Base-by-base conservation (phyloP, 345 rosid genomes). In the Ricinus communis region DNA sequence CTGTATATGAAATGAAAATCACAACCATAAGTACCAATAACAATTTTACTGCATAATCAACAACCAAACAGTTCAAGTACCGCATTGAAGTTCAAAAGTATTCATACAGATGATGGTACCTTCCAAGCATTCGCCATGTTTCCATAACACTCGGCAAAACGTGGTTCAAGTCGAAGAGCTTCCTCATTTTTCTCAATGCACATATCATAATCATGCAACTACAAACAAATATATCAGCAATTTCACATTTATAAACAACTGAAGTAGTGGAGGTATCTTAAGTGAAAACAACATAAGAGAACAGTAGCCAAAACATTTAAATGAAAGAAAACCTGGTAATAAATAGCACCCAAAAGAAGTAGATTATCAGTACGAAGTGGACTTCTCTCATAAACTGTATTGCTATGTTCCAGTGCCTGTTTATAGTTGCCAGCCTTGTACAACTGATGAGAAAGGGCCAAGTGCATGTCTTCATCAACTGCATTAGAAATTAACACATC, bases 61-160 rank as follows among this genome's bases (percentile, higher is more conserved):
- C 27, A 53, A 19, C 40, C 16, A 68, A 25, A 51, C 9, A 13
- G 27, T 62, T 59, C 19, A 68, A 22, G 22, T 13, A 65, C 46
- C 4, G 47, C 62, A 60, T 70, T 18, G 49, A 10, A 19, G 13
- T 22, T 58, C 18, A 47, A 58, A 68, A 49, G 50, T 19, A 51
- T 60, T 38, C 15, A 47, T 0, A 47, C 33, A 58, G 43, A 59
- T 19, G 46, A 30, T 11, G 53, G 56, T 81, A 87, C 99, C 98
- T 96, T 96, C 97, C 96, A 91, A 31, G 99, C 99, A 75, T 96
- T 96, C 69, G 99, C 99, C 97, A 91, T 90, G 81, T 96, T 96
- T 54, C 99, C 99, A 79, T 91, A 96, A 79, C 99, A 96, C 86
- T 96, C 99, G 18, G 99, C 98, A 78, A 93, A 96, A 63, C 77